phyloP scores from a whole-genome alignment of 2,329 filamentous ascomycete genomes.

The Exophiala sideris region DNA sequence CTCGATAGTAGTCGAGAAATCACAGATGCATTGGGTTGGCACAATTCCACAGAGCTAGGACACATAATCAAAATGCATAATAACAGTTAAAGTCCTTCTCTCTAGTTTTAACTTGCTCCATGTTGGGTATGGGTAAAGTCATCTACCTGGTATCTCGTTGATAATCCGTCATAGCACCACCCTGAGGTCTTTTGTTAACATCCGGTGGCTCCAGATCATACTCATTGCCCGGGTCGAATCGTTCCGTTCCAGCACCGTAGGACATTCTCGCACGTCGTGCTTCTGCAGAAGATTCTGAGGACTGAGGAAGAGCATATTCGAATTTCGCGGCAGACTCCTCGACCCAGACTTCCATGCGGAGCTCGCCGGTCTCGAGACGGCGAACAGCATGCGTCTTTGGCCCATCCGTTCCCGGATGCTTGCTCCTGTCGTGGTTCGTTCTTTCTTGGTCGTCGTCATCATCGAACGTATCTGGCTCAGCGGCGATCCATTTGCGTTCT shows the following conservation, averaged over 20 bases:
- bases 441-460: not conserved
- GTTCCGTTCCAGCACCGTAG: constrained; percentile 23
- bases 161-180: constrained; percentile 18
- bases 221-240: constrained; percentile 19
- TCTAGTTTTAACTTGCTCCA: too few species aligned
- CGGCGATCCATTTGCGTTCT: constrained; percentile 60
- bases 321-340: constrained; percentile 61
- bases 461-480: constrained; percentile 46
- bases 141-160: constrained; percentile 2
- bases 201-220: constrained; percentile 25
- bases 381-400: constrained; percentile 59
- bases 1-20: too few species aligned
- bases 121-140: not conserved
- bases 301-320: constrained; percentile 13
- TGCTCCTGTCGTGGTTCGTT: not conserved
- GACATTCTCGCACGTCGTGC: constrained; percentile 19
- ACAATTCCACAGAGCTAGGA: too few species aligned
- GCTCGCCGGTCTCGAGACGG: constrained; percentile 61
- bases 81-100: too few species aligned
- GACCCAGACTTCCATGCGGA: constrained; percentile 67
- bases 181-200: constrained; percentile 22
- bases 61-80: too few species aligned
- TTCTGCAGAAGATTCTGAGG: constrained; percentile 3
- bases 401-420: constrained; percentile 24
- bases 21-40: too few species aligned